Evolutionary conservation across 495 filamentous ascomycete genomes (phyloP), one percentile per base, ranked within the genome.

Genomic region (Penicillium pulvis): DNA sequence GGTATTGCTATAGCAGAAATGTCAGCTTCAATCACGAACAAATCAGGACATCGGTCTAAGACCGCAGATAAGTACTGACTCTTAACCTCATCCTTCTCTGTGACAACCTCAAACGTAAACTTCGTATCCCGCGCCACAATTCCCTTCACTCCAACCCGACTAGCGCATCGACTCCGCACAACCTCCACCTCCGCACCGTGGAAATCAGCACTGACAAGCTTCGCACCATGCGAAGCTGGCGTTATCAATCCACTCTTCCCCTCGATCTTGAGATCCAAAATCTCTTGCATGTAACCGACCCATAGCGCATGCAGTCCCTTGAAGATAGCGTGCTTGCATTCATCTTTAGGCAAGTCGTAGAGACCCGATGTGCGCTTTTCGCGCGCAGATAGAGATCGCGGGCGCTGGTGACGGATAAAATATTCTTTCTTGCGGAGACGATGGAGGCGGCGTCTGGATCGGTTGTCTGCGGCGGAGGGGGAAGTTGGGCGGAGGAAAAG

Each of bases 61-160:
- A 36, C 9, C 6, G 26, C 41, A 6, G 10, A 6, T 10, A 7
- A 36, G 41, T 53, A 73, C 79, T 79, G 53, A 85, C 89, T 76
- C 70, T 87, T 84, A 53, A 94, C 67, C 56, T 79, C 79, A 66
- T 82, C 78, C 64, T 71, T 70, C 74, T 74, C 74, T 17, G 87
- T 94, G 31, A 98, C 79, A 63, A 98, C 69, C 71, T 93, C 88
- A 76, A 97, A 94, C 11, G 86, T 85, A 70, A 89, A 91, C 71
- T 87, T 92, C 31, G 89, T 86, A 77, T 98, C 94, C 69, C 90
- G 86, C 19, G 96, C 83, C 64, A 97, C 90, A 67, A 97, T 92
- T 14, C 94, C 94, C 63, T 75, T 83, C 45, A 92, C 65, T 0
- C 94, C 93, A 5, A 98, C 94, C 54, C 93, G 76, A 43, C 88